A percentile compares a stretch with the other conserved stretches of the same genome.
These are phyloP conservation scores for Myriangium duriaei DNA, from an alignment of 2,329 filamentous ascomycete genomes.

Conservation along the genomic window DNA sequence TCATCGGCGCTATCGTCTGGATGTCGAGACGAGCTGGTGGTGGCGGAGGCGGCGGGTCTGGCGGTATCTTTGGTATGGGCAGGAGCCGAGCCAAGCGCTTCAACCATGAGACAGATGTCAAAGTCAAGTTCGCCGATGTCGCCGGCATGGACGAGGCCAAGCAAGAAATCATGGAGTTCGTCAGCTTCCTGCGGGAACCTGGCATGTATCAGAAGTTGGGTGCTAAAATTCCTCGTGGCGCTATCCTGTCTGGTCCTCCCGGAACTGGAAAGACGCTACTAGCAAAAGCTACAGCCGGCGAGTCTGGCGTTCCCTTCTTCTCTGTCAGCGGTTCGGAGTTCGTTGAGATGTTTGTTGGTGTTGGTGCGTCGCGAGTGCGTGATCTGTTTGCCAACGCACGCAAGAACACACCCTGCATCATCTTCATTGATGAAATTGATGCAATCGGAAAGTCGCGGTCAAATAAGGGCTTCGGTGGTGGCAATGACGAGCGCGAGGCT, in stretches of 20 bases:
- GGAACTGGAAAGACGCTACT: constrained; percentile 97
- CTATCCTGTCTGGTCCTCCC: constrained; percentile 91
- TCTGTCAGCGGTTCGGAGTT: constrained; percentile 98
- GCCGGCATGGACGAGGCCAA: constrained; percentile 98
- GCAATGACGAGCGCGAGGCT: constrained; percentile 92
- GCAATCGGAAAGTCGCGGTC: constrained; percentile 85
- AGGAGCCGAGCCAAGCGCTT: constrained; percentile 94
- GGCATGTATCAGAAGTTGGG: constrained; percentile 86
- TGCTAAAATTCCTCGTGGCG: constrained; percentile 93
- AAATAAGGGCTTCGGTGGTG: constrained; percentile 72
- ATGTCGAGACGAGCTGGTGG: constrained; percentile 62
- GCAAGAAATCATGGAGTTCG: constrained; percentile 97
- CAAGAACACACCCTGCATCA: constrained; percentile 95
- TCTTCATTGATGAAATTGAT: constrained; percentile 99
- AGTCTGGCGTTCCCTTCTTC: constrained; percentile 95
- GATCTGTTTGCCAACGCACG: constrained; percentile 89
- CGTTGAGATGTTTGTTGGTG: constrained; percentile 99
- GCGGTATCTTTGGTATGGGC: constrained; percentile 88
- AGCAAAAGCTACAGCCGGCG: constrained; percentile 92
- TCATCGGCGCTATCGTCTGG: constrained; percentile 74
- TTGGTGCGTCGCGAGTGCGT: constrained; percentile 86
- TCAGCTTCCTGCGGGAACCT: constrained; percentile 89
- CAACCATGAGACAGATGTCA: constrained; percentile 92
- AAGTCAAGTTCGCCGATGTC: constrained; percentile 93
- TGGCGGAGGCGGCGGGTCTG: constrained; percentile 46